Base-by-base conservation (phyloP, 2,329 filamentous ascomycete species). In the Penicillium expansum region DNA sequence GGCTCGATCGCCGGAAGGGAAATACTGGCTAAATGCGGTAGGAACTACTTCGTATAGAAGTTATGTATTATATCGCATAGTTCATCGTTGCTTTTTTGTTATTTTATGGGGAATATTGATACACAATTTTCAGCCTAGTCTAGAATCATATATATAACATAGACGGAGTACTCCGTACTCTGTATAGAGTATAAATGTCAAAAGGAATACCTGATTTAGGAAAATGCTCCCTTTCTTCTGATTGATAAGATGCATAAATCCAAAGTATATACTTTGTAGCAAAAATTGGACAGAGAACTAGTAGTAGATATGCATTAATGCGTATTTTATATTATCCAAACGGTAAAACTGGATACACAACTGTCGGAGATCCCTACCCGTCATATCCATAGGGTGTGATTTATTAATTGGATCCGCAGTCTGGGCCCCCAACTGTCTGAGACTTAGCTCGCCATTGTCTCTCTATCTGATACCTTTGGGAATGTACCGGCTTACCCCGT, bases 351-450 rank as follows among this genome's bases (percentile, higher is more conserved):
- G 54, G 55, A 61, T 62, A 62, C 56, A 55, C 42, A 49, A 47
- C n/a, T 9, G 41, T 38, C 56, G 61, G 57, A 61, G 60, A 65
- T 65, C 57, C 60, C 51, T 59, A 43, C 56, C 60, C 54, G 59
- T 44, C 41, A 62, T 62, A 43, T 59, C 50, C 58, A 54, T 54
- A 49, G 38, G 52, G 56, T 54, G 24, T 45, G 24, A 20, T 9
- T 32, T 32, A 32, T 2, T 44, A 44, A 44, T 45, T 32, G 29
- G 43, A 10, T 47, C 29, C 29, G 11, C 29, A 60, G 61, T 45
- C 48, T 52, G 48, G 45, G 50, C 56, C 41, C 43, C 42, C 45
- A 39, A 55, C 56, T 50, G 43, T 32, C 38, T 51, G 53, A 60
- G 55, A 57, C 54, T 58, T 58, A 62, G 59, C 52, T 47, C 37